Evolutionary conservation across 176 grass and related monocot species (phyloP), one percentile per base, ranked within the genome.

Genomic region (Oryza glaberrima): DNA sequence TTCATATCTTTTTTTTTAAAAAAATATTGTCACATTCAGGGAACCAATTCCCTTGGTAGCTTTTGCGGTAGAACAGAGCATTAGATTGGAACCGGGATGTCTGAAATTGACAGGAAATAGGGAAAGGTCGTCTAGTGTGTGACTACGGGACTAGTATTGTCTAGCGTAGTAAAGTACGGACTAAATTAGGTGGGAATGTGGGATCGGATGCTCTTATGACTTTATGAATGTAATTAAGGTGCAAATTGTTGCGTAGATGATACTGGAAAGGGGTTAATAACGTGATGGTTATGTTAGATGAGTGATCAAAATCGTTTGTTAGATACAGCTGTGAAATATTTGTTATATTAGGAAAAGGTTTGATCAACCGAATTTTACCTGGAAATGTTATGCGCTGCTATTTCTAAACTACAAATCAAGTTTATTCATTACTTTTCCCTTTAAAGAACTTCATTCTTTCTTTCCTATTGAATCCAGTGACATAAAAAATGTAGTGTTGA

Each of bases 21-120:
- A 38, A 38, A 38, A 38, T 38, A 38, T 38, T 17, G 64, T 77
- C 38, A 60, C 58, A 38, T 65, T 83, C 46, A 65, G 15, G 41
- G 14, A 77, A 66, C 73, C 7, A 54, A 83, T 73, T 78, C 74
- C n/a, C 8, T 28, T 28, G n/a, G 58, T 34, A 67, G 73, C 73
- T 78, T 83, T 54, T 34, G 19, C 5, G 32, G 12, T 38, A 41
- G 75, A 67, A n/a, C 56, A 73, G 84, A 38, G 58, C 9, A 72
- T 77, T 63, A 22, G 67, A 65, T 77, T 83, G 67, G 44, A 78
- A 65, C 54, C 22, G 71, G 20, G 48, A 52, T 52, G 49, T 52
- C 13, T 52, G 15, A 75, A 69, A 35, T 63, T 65, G 23, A 67
- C 58, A 67, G 32, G 30, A 73, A 81, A 70, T 22, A 26, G 44